Base-by-base conservation (phyloP, 345 rosid species). In the Hevea brasiliensis region DNA sequence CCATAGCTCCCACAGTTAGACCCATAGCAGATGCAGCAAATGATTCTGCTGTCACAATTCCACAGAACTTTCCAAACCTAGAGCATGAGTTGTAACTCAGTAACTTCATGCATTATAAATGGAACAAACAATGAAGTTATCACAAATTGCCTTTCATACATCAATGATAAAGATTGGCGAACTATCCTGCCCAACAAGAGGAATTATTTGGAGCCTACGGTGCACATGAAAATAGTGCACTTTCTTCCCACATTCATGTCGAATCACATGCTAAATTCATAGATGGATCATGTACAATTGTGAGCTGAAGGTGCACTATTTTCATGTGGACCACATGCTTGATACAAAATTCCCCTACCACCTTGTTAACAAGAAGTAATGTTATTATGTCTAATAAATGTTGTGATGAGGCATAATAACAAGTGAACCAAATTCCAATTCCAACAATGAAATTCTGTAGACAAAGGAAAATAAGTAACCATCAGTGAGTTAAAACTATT, bases 21-120 rank as follows among this genome's bases (percentile, higher is more conserved):
- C 98, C 99, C 99, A 95, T 90, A 50, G 99, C 99, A 72, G 99
- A 95, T 54, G 99, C 99, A 75, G 99, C 89, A 88, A 92, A 92
- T 44, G 97, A 95, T 83, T 95, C 99, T 72, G 81, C 83, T 44
- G 97, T 95, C 78, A 92, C 89, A 67, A 92, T 89, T 73, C 99
- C 99, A 74, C 96, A 90, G 81, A 95, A 95, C 80, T 88, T 87
- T 26, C 91, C 97, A 75, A 94, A 93, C 82, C 96, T 93, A 76
- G 29, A 83, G 73, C 50, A 58, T 67, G 61, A 61, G 37, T 68
- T 65, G 56, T 48, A 70, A 48, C 41, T 80, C 80, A 71, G 69
- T 53, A 56, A 29, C 23, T 71, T 60, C 48, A 66, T 12, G 9
- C 40, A 24, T 5, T 15, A 61, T n/a, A 18, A 67, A 55, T 60